phyloP scores from a whole-genome alignment of 2,329 filamentous ascomycete species.

The Fusarium devonianum region DNA sequence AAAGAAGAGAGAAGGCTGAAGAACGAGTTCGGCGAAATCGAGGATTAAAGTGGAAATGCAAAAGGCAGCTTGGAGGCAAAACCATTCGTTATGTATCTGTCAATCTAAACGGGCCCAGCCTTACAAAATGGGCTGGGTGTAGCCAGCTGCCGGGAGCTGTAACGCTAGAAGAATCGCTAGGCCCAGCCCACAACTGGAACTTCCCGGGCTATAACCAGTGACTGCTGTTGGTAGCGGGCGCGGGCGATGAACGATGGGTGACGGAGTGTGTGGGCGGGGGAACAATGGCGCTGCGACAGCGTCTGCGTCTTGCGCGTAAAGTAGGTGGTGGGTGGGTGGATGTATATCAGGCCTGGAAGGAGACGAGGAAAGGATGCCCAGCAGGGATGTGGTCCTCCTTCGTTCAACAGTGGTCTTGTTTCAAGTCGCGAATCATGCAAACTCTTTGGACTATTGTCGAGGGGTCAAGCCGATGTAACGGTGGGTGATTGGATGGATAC shows the following conservation, averaged over 20 bases:
- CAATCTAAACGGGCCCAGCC: slow-evolving; percentile 10
- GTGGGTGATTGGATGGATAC: too few species aligned
- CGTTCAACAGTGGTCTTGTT: slow-evolving; percentile 20
- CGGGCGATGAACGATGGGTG: slow-evolving; percentile 1
- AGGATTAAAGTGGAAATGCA: neutral
- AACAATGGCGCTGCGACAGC: too few species aligned
- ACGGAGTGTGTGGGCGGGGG: slow-evolving; percentile 15
- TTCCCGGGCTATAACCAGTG: slow-evolving; percentile 15
- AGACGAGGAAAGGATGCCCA: slow-evolving; percentile 18
- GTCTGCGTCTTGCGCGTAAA: too few species aligned
- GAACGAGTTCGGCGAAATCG: too few species aligned
- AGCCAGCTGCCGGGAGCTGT: slow-evolving; percentile 25
- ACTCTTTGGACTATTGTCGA: neutral
- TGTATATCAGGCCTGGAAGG: slow-evolving; percentile 2
- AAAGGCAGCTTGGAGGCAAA: slow-evolving; percentile 3
- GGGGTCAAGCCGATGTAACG: too few species aligned
- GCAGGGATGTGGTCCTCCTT: slow-evolving; percentile 26
- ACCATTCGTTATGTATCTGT: slow-evolving; percentile 32
- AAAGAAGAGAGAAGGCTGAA: neutral
- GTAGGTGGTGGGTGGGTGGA: too few species aligned
- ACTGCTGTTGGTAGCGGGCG: slow-evolving; percentile 17
- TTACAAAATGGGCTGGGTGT: slow-evolving; percentile 5
- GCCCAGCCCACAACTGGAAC: slow-evolving; percentile 26
- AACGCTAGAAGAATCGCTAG: slow-evolving; percentile 24
- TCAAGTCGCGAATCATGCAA: slow-evolving; percentile 6